A percentile compares a stretch with the other conserved stretches of the same genome.
phyloP scores from a whole-genome alignment of 2,329 filamentous ascomycete genomes.

The Drechslerella dactyloides region DNA sequence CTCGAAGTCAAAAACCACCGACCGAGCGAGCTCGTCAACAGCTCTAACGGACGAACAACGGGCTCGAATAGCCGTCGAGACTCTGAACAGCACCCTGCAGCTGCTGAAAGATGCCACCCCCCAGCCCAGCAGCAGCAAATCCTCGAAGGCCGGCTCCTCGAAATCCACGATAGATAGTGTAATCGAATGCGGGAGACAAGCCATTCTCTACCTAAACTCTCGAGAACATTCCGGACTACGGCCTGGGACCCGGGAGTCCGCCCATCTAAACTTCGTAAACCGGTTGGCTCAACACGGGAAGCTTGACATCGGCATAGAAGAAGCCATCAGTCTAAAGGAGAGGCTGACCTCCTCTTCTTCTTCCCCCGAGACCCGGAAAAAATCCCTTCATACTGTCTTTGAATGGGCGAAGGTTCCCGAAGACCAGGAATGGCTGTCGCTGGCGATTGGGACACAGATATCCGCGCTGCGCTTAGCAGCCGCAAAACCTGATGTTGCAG shows the following conservation, averaged over 20 bases:
- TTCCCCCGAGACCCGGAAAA: slow-evolving; percentile 18
- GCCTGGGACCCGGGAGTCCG: slow-evolving; percentile 38
- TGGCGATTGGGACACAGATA: slow-evolving; percentile 37
- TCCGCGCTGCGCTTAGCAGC: slow-evolving; percentile 27
- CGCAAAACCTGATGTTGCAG: slow-evolving; percentile 23
- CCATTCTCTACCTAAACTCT: slow-evolving; percentile 36
- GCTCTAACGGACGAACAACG: slow-evolving; percentile 36
- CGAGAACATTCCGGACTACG: slow-evolving; percentile 28
- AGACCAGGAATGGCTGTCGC: slow-evolving; percentile 25
- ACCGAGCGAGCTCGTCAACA: slow-evolving; percentile 25
- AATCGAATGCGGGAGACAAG: slow-evolving; percentile 41
- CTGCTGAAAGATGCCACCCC: slow-evolving; percentile 36
- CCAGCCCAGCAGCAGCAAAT: slow-evolving; percentile 19
- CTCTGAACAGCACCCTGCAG: slow-evolving; percentile 33
- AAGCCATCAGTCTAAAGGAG: slow-evolving; percentile 30
- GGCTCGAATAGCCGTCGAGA: slow-evolving; percentile 45
- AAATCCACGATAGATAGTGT: slow-evolving; percentile 35
- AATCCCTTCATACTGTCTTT: slow-evolving; percentile 20
- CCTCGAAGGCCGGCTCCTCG: slow-evolving; percentile 14
- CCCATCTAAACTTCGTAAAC: slow-evolving; percentile 43
- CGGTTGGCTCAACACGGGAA: slow-evolving; percentile 42
- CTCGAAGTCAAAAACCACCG: slow-evolving; percentile 17
- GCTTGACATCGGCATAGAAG: slow-evolving; percentile 35
- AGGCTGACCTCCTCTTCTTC: slow-evolving; percentile 17
- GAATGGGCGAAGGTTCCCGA: slow-evolving; percentile 19